These are phyloP conservation scores for Adansonia madagascariensis DNA, from an alignment of 441 rosid genomes.

Conservation along the genomic window DNA sequence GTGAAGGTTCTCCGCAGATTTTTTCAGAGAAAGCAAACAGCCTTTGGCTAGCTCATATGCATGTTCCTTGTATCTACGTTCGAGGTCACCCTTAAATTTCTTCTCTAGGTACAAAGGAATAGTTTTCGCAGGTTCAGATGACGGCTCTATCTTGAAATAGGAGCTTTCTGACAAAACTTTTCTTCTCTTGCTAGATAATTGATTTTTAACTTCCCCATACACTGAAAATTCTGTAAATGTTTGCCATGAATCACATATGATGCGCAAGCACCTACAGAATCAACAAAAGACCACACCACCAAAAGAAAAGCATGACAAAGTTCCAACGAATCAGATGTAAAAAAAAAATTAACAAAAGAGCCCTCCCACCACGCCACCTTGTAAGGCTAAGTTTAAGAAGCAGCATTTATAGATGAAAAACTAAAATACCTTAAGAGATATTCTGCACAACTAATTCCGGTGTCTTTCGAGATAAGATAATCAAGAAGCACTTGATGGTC, in stretches of 20 bases:
- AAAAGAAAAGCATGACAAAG: slow-evolving; percentile 8
- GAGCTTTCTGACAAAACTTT: slow-evolving; percentile 40
- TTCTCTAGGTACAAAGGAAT: slow-evolving; percentile 27
- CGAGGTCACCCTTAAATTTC: slow-evolving; percentile 18
- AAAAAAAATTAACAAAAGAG: slow-evolving; percentile 14
- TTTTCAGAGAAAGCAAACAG: slow-evolving; percentile 78
- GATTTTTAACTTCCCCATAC: slow-evolving; percentile 35
- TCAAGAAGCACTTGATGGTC: slow-evolving; percentile 94
- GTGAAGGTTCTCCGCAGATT: slow-evolving; percentile 67
- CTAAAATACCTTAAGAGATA: slow-evolving; percentile 71
- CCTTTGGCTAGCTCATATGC: slow-evolving; percentile 56
- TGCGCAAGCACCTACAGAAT: slow-evolving; percentile 64
- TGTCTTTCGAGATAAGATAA: slow-evolving; percentile 86
- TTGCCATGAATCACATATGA: slow-evolving; percentile 61
- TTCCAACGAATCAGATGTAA: slow-evolving; percentile 2
- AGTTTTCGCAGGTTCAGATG: slow-evolving; percentile 15
- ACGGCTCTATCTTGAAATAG: slow-evolving; percentile 34
- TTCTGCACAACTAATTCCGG: slow-evolving; percentile 74
- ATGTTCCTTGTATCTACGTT: slow-evolving; percentile 33
- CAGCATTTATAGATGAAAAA: slow-evolving; percentile 17
- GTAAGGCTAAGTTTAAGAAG: slow-evolving; percentile 13
- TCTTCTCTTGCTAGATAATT: slow-evolving; percentile 56
- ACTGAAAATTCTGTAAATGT: slow-evolving; percentile 53
- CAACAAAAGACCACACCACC: slow-evolving; percentile 14
- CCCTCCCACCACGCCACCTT: background rate